Evolutionary conservation across 805 yeast species (phyloP).

Genomic region (Candida pseudoglaebosa): DNA sequence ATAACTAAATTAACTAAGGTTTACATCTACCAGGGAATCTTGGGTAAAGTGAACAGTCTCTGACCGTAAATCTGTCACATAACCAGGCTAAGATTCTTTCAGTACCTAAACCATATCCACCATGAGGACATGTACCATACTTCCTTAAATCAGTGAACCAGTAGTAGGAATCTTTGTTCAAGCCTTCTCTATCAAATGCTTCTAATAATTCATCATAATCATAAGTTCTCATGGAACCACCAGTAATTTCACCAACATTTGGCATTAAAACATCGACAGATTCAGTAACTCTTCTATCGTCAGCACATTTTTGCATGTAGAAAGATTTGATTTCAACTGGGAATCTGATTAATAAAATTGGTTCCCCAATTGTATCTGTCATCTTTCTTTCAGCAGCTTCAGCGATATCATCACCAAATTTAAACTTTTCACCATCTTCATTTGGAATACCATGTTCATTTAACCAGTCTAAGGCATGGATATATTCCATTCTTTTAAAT

Average conservation of each 20-base stretch:
- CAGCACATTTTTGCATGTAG: slow-evolving; percentile 91
- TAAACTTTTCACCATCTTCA: slow-evolving; percentile 90
- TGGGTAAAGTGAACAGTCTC: slow-evolving; percentile 97
- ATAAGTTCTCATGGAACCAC: slow-evolving; percentile 98
- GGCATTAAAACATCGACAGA: slow-evolving; percentile 99
- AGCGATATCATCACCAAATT: slow-evolving; percentile 98
- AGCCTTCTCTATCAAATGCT: slow-evolving; percentile 90
- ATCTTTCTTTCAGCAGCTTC: slow-evolving; percentile 99
- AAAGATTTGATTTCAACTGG: slow-evolving; percentile 96
- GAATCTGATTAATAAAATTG: slow-evolving; percentile 89
- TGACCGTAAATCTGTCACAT: slow-evolving; percentile 94
- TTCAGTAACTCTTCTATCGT: slow-evolving; percentile 93
- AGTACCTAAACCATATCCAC: slow-evolving; percentile 98
- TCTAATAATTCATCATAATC: slow-evolving; percentile 77
- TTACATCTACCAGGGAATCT: slow-evolving; percentile 97
- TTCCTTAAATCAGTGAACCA: slow-evolving; percentile 96
- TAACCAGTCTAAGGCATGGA: slow-evolving; percentile 91
- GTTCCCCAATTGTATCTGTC: slow-evolving; percentile 93
- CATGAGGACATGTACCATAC: slow-evolving; percentile 98
- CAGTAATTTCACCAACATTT: slow-evolving; percentile 97
- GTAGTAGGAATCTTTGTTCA: slow-evolving; percentile 79
- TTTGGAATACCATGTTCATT: slow-evolving; percentile 91
- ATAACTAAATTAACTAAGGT: slow-evolving; percentile 50
- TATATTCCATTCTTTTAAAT: slow-evolving; percentile 87
- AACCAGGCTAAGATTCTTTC: slow-evolving; percentile 98